These are phyloP conservation scores for Diaporthe helianthi DNA, from an alignment of 2,329 filamentous ascomycete genomes.

Conservation along the genomic window DNA sequence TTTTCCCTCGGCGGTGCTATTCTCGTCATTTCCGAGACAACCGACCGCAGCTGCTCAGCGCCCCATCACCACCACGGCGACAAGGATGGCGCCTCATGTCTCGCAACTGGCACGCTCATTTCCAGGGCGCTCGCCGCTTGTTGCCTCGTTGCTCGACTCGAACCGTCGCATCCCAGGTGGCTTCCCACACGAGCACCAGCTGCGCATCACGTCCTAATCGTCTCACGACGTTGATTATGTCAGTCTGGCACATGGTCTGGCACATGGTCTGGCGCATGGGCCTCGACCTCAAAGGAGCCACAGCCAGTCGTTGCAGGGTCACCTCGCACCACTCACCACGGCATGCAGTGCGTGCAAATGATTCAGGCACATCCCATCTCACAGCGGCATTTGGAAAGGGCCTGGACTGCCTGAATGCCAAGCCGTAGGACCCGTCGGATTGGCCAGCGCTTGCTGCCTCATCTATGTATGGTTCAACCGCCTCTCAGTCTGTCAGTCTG, in stretches of 20 bases:
- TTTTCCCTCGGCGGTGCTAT: slow-evolving; percentile 28
- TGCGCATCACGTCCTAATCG: slow-evolving; percentile 2
- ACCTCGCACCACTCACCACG: too few species aligned
- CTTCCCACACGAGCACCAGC: slow-evolving; percentile 16
- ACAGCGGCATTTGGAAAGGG: slow-evolving; percentile 30
- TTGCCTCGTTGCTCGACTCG: not conserved
- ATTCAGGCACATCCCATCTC: slow-evolving; percentile 25
- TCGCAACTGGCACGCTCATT: slow-evolving; percentile 1
- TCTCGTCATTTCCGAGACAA: slow-evolving; percentile 28
- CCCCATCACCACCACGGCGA: slow-evolving; percentile 3
- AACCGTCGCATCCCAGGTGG: slow-evolving; percentile 10
- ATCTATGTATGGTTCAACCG: too few species aligned
- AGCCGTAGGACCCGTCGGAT: slow-evolving; percentile 24
- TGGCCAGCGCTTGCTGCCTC: not conserved
- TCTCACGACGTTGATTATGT: slow-evolving; percentile 10
- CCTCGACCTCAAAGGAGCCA: too few species aligned
- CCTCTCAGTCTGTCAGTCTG: not conserved
- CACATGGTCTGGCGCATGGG: too few species aligned
- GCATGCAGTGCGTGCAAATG: slow-evolving; percentile 12
- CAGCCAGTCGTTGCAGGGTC: not conserved
- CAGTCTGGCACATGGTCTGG: not conserved
- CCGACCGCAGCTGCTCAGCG: slow-evolving; percentile 10
- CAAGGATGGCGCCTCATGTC: slow-evolving; percentile 13
- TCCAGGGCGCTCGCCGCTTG: not conserved
- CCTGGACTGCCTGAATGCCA: slow-evolving; percentile 24